Evolutionary conservation across 495 filamentous ascomycete species (phyloP), one percentile per base, ranked within the genome.

Genomic region (Corynascus novoguineensis): DNA sequence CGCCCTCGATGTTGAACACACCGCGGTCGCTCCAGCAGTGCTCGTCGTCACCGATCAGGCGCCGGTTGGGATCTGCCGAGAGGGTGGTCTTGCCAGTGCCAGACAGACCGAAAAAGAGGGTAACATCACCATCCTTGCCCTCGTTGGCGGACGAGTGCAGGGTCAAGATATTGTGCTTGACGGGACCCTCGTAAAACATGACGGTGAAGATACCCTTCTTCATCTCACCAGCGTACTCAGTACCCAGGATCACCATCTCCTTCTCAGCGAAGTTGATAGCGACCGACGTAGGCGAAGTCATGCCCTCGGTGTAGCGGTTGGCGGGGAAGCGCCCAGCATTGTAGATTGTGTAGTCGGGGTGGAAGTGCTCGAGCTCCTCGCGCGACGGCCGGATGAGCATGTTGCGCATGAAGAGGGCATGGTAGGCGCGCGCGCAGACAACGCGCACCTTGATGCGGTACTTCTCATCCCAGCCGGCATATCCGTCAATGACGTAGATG

Each of bases 181-280:
- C 87, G 52, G 93, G 93, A 88, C 97, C 97, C 81, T 98, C 93
- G 80, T 97, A 98, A 82, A 97, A 98, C 65, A 98, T 82, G 58
- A 98, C 89, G 50, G 93, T 98, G 83, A 98, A 97, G 75, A 98
- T 81, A 71, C 93, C 95, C 85, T 97, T 97, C 85, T 97, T 98
- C 93, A 98, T 98, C 83, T 97, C 92, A 66, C 93, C 93, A 58
- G 93, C 93, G 71, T 98, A 98, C 81, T 98, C 93, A 37, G 93
- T 97, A 69, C 93, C 93, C 49, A 98, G 85, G 74, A 98, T 97
- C 64, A 98, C 93, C 93, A 98, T 83, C 60, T 82, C 78, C 59
- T 89, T 89, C 63, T 81, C 71, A 41, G 86, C 86, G 72, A 97
- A 95, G 76, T 95, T 90, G 72, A 89, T 87, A 62, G 87, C 83